Base-by-base conservation (phyloP, 805 yeast genomes). In the Starmerella ratchasimensis region DNA sequence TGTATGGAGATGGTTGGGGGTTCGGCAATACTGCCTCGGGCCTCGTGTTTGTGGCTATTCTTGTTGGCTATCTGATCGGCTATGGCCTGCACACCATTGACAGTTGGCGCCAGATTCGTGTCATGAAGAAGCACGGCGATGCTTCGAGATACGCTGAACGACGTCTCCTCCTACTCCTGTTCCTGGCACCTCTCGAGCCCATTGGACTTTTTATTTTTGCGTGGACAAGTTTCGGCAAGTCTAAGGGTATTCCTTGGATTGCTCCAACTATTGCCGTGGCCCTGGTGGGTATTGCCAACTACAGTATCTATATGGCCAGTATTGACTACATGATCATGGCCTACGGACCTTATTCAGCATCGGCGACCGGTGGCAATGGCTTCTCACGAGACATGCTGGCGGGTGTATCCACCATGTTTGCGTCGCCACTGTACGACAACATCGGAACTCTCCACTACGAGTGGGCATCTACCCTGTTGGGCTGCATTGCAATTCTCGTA, bases 281-380 rank as follows among this genome's bases (percentile, higher is more conserved):
- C n/a, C 39, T 58, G 33, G 60, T 62, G 37, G 67, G 61, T 18
- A 55, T 61, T 31, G 67, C 67, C 7, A 62, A 62, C 44, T 62
- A 45, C 49, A 49, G 60, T 28, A 62, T 62, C 39, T 62, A 62
- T 50, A 61, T 61, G 65, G 54, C 65, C n/a, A 62, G 66, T 11
- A 61, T 62, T 33, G 66, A 62, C 49, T 62, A 62, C 39, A 62
- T 62, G 66, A 57, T 61, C n/a, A 60, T 62, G 3, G 61, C 64
- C 6, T 62, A 62, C 40, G 65, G 65, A 9, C 63, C 62, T 3
- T 62, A 60, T 44, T 59, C 66, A 18, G 64, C 67, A 0, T 61
- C 65, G 15, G 66, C 67, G 8, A 61, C 66, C 3, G 65, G 66
- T 6, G 67, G 66, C 19, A 62, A 62, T 39, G 67, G 65, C 5